Percentiles rank a stretch among this genome's conserved stretches.
These are phyloP conservation scores for Metschnikowia kofuensis DNA, from an alignment of 805 yeast genomes.

Conservation along the genomic window DNA sequence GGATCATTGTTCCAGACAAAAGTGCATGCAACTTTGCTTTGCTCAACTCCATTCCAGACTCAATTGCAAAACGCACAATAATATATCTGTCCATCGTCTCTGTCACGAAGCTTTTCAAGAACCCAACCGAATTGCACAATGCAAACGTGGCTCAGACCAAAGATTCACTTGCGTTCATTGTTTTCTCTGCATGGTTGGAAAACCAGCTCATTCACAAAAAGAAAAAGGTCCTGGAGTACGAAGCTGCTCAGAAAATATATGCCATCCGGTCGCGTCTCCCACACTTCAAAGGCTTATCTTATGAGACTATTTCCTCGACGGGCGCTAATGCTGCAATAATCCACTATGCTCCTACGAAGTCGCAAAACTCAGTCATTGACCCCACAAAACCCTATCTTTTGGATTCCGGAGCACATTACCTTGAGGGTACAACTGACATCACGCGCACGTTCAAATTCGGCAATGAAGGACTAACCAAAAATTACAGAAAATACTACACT, in stretches of 20 bases:
- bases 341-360: constrained; percentile 69
- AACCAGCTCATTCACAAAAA: constrained; percentile 42
- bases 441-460: constrained; percentile 82
- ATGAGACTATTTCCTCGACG: constrained; percentile 72
- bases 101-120: constrained; percentile 72
- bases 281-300: constrained; percentile 65
- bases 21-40: constrained; percentile 32
- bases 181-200: constrained; percentile 83
- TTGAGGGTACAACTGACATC: constrained; percentile 95
- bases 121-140: constrained; percentile 65
- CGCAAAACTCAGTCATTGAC: constrained; percentile 57
- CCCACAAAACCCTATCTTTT: constrained; percentile 67
- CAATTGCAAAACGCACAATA: constrained; percentile 24
- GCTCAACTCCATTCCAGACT: constrained; percentile 26
- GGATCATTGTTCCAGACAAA: constrained; percentile 33
- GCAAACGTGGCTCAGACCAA: constrained; percentile 73
- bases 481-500: constrained; percentile 71
- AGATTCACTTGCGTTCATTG: constrained; percentile 75
- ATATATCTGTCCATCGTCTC: constrained; percentile 32
- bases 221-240: constrained; percentile 53
- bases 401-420: constrained; percentile 89
- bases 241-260: constrained; percentile 59
- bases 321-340: constrained; percentile 76
- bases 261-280: constrained; percentile 52
- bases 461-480: constrained; percentile 19